Evolutionary conservation across 2,329 filamentous ascomycete species (phyloP).

Genomic region (Fusarium coffeatum): DNA sequence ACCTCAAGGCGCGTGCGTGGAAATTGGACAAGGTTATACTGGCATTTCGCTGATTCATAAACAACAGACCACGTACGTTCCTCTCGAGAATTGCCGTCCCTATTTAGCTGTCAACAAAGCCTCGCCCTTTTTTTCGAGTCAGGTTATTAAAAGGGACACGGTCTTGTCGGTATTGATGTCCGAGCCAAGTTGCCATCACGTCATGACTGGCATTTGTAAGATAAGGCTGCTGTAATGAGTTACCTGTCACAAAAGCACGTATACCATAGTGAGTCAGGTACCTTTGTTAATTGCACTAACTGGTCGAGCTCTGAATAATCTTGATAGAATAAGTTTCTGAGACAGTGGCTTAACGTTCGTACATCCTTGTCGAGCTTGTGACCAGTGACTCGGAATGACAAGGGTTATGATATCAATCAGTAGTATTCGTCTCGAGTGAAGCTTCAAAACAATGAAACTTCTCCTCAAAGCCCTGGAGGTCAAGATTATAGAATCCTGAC

Average conservation of each 20-base stretch:
- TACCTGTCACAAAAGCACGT: conserved; percentile 14
- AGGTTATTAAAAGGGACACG: neutral
- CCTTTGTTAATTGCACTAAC: conserved; percentile 19
- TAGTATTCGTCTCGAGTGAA: neutral
- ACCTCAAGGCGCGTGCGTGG: conserved; percentile 7
- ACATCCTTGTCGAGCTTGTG: conserved; percentile 4
- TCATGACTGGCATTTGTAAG: conserved; percentile 15
- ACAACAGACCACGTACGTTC: conserved; percentile 26
- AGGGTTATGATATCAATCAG: conserved; percentile 28
- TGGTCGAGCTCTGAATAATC: neutral
- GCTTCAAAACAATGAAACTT: conserved; percentile 1
- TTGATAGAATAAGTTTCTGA: conserved; percentile 5
- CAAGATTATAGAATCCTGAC: conserved; percentile 11
- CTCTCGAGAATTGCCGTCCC: neutral
- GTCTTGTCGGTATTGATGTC: neutral
- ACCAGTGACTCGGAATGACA: neutral
- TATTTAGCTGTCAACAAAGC: conserved; percentile 4
- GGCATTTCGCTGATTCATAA: conserved; percentile 38
- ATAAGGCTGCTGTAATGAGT: conserved; percentile 12
- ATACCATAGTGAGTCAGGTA: conserved; percentile 11
- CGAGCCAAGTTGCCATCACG: conserved; percentile 15
- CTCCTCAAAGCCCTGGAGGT: neutral
- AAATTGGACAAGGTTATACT: conserved; percentile 27
- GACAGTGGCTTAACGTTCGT: neutral
- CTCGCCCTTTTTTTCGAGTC: conserved; percentile 24